Percentiles rank a stretch among this genome's conserved stretches.
Conservation (phyloP, 345 rosid species). For the Euphorbia pulcherrima region DNA sequence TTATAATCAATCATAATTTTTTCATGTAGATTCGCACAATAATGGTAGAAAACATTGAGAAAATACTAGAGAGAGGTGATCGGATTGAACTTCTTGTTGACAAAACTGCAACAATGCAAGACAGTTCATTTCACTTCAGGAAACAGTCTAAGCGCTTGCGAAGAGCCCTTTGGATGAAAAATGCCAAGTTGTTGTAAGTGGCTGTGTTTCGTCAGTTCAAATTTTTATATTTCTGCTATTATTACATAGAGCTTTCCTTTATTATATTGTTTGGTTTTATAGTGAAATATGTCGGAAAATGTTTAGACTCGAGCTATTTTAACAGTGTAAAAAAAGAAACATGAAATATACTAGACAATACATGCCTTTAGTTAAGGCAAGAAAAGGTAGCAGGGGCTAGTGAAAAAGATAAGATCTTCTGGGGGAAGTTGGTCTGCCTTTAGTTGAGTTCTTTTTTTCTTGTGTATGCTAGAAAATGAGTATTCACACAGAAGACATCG, state of each 20-base stretch:
- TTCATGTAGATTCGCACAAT: constrained; percentile 67
- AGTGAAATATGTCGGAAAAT: neutral
- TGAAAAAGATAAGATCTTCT: neutral
- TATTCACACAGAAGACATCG: too few species aligned
- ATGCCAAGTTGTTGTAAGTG: constrained; percentile 86
- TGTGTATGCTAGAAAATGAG: neutral
- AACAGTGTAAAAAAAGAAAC: neutral
- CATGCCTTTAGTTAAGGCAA: neutral
- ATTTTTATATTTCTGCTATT: constrained; percentile 5
- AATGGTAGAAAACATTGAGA: constrained; percentile 96
- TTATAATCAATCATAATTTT: neutral
- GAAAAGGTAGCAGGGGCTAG: neutral
- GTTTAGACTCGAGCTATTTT: neutral
- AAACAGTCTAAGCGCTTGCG: constrained; percentile 92
- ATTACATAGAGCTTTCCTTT: neutral
- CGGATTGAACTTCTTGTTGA: constrained; percentile 94
- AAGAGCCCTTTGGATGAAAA: constrained; percentile 96
- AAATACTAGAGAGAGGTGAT: constrained; percentile 95
- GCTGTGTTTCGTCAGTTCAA: neutral
- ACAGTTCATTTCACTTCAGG: constrained; percentile 80
- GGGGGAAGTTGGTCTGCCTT: neutral
- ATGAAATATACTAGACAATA: neutral
- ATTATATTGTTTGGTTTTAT: neutral
- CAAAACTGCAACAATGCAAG: constrained; percentile 95
- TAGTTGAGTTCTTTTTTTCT: neutral